A percentile compares a stretch with the other conserved stretches of the same genome.
phyloP scores from a whole-genome alignment of 306 rosid species.

The Quercus engelmannii region DNA sequence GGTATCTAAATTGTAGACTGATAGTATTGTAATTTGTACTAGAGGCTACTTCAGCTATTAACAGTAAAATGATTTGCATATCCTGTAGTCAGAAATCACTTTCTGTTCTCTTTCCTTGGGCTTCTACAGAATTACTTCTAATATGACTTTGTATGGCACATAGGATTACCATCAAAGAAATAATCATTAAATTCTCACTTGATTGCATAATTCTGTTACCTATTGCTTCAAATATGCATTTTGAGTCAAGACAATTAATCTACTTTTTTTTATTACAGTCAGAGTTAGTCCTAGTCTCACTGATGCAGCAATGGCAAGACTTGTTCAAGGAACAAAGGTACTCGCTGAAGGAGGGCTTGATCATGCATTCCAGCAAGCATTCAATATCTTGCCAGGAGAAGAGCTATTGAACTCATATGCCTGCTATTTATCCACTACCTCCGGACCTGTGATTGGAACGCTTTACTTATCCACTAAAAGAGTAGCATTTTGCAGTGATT shows the following conservation, averaged over 20 bases:
- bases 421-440: conserved; percentile 56
- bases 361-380: conserved; percentile 52
- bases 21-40: no score
- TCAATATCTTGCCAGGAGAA: conserved; percentile 53
- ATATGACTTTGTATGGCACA: no score
- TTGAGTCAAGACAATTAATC: background rate
- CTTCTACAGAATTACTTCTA: no score
- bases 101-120: no score
- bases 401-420: conserved; percentile 54
- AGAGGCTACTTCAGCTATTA: no score
- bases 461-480: conserved; percentile 58
- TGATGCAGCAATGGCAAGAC: conserved; percentile 71
- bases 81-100: no score
- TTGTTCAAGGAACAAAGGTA: conserved; percentile 58
- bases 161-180: no score
- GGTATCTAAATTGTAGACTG: no score
- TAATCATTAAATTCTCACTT: no score
- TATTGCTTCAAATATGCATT: no score
- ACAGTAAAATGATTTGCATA: no score
- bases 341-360: conserved; percentile 63
- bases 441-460: conserved; percentile 67
- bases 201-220: no score
- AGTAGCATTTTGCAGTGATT: conserved; percentile 76
- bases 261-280: conserved; percentile 31
- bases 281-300: conserved; percentile 44